phyloP scores from a whole-genome alignment of 2,329 filamentous ascomycete genomes.

The Tolypocladium ophioglossoides region DNA sequence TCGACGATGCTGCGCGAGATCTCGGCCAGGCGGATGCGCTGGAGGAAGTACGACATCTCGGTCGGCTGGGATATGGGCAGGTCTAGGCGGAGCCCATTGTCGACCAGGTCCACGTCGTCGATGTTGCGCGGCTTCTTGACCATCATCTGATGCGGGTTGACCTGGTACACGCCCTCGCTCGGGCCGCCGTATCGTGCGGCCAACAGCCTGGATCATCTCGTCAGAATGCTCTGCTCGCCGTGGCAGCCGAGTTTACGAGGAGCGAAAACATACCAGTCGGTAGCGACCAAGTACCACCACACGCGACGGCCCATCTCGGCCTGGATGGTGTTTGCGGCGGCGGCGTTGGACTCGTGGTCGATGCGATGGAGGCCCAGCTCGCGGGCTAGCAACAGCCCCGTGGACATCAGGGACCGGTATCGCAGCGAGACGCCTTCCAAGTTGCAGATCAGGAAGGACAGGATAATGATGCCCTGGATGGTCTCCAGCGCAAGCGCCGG shows the following conservation, averaged over 20 bases:
- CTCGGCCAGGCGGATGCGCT: not conserved
- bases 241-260: no score
- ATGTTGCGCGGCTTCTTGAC: constrained; percentile 1
- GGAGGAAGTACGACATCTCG: constrained; percentile 1
- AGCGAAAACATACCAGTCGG: not conserved
- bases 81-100: not conserved
- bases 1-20: not conserved
- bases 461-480: not conserved
- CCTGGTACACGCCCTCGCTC: not conserved
- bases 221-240: not conserved
- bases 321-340: not conserved
- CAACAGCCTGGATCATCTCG: not conserved
- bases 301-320: not conserved
- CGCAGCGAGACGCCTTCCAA: not conserved
- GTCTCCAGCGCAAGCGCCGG: not conserved
- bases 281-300: not conserved
- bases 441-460: not conserved
- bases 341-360: not conserved
- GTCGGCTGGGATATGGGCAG: not conserved
- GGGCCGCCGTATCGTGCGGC: not conserved
- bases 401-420: not conserved
- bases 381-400: not conserved
- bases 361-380: not conserved
- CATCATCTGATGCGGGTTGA: not conserved
- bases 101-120: not conserved